Percentiles rank a stretch among this genome's conserved stretches.
Conservation (phyloP, 2,329 filamentous ascomycete species). For the Pochonia chlamydosporia region DNA sequence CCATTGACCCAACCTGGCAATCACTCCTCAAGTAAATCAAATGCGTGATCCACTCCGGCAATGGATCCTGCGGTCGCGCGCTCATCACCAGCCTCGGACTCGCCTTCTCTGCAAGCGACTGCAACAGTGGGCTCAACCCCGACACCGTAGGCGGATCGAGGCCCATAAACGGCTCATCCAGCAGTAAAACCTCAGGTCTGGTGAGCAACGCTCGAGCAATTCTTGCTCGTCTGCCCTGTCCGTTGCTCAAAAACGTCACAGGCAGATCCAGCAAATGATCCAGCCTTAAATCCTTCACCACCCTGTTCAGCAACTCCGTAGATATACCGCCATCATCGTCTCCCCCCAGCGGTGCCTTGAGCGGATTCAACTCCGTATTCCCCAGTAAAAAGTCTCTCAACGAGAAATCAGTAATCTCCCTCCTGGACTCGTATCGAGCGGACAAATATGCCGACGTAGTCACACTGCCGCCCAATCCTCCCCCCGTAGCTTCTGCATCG, state of each 20-base stretch:
- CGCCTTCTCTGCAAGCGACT: conserved; percentile 58
- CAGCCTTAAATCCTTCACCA: conserved; percentile 66
- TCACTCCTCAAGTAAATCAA: conserved; percentile 65
- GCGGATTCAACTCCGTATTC: conserved; percentile 75
- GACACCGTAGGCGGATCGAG: conserved; percentile 78
- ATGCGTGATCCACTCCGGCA: conserved; percentile 90
- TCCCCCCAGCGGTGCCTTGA: conserved; percentile 33
- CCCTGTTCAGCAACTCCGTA: conserved; percentile 46
- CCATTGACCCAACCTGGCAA: conserved; percentile 60
- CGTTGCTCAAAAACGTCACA: conserved; percentile 87
- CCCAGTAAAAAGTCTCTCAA: conserved; percentile 75
- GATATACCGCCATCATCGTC: conserved; percentile 43
- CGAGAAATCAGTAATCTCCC: conserved; percentile 84
- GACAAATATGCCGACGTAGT: conserved; percentile 76
- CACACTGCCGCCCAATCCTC: conserved; percentile 45
- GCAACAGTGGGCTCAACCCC: conserved; percentile 65
- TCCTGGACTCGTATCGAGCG: conserved; percentile 81
- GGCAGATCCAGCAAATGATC: conserved; percentile 68
- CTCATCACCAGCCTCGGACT: conserved; percentile 71
- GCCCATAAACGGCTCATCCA: conserved; percentile 96
- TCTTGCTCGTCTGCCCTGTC: conserved; percentile 78
- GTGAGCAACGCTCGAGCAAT: conserved; percentile 82
- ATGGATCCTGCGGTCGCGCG: conserved; percentile 74
- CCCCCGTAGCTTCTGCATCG: conserved; percentile 60
- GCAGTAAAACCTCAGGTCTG: conserved; percentile 71